These are phyloP conservation scores for Teunomyces gatunensis DNA, from an alignment of 805 yeast genomes.

Conservation along the genomic window DNA sequence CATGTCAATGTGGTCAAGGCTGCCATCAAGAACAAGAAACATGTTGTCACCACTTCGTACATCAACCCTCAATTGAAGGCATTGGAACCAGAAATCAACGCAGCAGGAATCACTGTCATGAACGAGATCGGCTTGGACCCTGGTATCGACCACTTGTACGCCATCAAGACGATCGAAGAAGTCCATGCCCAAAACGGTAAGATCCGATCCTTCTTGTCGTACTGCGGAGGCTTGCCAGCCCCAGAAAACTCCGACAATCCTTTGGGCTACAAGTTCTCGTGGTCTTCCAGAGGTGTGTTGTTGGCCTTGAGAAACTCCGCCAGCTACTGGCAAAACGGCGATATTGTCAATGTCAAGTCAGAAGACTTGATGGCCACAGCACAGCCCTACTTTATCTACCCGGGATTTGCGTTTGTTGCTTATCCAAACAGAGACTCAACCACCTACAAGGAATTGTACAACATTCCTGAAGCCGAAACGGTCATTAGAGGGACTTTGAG, in stretches of 20 bases:
- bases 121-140: conserved; percentile 99
- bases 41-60: conserved; percentile 94
- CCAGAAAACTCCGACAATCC: conserved; percentile 98
- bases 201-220: conserved; percentile 88
- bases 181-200: conserved; percentile 90
- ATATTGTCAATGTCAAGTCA: conserved; percentile 73
- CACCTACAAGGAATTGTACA: conserved; percentile 83
- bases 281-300: conserved; percentile 98
- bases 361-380: conserved; percentile 95
- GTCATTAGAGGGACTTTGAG: conserved; percentile 96
- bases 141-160: conserved; percentile 97
- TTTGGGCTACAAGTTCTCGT: conserved; percentile 96
- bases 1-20: conserved; percentile 92
- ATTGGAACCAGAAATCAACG: conserved; percentile 80
- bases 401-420: conserved; percentile 91
- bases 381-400: conserved; percentile 91
- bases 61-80: conserved; percentile 87
- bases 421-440: conserved; percentile 99
- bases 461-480: conserved; percentile 96
- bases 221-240: conserved; percentile 99
- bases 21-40: conserved; percentile 84
- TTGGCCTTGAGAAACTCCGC: conserved; percentile 95
- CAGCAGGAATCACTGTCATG: conserved; percentile 96
- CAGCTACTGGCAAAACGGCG: conserved; percentile 81
- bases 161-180: conserved; percentile 96